These are phyloP conservation scores for Hysterium pulicare DNA, from an alignment of 2,329 filamentous ascomycete species.

Conservation along the genomic window DNA sequence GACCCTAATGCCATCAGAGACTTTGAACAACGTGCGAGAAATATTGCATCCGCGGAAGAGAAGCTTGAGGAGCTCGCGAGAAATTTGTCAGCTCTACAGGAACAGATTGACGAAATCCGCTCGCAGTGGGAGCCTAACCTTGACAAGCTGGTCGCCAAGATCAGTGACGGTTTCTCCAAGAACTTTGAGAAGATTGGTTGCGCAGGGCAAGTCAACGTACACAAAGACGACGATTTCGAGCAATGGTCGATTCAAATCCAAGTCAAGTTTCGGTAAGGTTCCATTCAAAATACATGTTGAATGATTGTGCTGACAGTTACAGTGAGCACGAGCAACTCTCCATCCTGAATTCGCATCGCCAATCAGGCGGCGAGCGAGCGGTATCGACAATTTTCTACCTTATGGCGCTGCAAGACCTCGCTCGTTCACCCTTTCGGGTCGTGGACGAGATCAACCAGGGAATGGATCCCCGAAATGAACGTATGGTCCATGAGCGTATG, in stretches of 20 bases:
- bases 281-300: neutral
- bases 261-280: slow-evolving; percentile 84
- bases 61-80: slow-evolving; percentile 56
- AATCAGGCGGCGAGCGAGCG: slow-evolving; percentile 92
- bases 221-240: slow-evolving; percentile 90
- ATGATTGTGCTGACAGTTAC: slow-evolving; percentile 9
- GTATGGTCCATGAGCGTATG: slow-evolving; percentile 97
- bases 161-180: slow-evolving; percentile 86
- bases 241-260: slow-evolving; percentile 91
- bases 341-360: slow-evolving; percentile 82
- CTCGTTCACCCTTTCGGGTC: slow-evolving; percentile 91
- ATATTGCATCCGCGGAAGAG: slow-evolving; percentile 64
- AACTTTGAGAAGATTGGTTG: slow-evolving; percentile 95
- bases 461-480: slow-evolving; percentile 98
- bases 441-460: slow-evolving; percentile 99
- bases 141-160: slow-evolving; percentile 71
- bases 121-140: slow-evolving; percentile 78
- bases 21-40: slow-evolving; percentile 52
- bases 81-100: slow-evolving; percentile 54
- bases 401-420: slow-evolving; percentile 93
- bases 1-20: slow-evolving; percentile 73
- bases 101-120: slow-evolving; percentile 64
- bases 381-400: slow-evolving; percentile 99
- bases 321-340: slow-evolving; percentile 73
- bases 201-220: slow-evolving; percentile 81